Base-by-base conservation (phyloP, 1,139 yeast species). In the Diutina catenulata region DNA sequence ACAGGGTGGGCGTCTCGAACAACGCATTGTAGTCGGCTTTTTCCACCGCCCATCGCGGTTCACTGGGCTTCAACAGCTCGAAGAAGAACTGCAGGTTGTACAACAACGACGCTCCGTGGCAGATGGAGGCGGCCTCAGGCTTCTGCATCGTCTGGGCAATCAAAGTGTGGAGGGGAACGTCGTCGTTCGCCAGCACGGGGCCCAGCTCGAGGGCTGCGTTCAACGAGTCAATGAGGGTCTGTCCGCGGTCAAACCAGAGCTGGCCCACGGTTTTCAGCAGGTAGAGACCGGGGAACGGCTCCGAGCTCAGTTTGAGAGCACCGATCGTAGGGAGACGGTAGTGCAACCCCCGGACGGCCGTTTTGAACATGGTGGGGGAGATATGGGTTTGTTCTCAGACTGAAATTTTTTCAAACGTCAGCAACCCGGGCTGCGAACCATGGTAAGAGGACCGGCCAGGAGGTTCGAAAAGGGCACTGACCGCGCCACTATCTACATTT, bases 211-310 rank as follows among this genome's bases (percentile, higher is more conserved):
- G 50, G 13, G 56, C 47, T 27, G 52, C 56, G 50, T 67, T 76
- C 44, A 80, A 59, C 22, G 68, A 68, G 11, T 60, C 60, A 5
- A 72, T 62, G 42, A 75, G 65, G 18, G 51, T 45, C 14, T 62
- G 59, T 6, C 77, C 71, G 53, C 81, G 68, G 31, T 68, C 59
- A 48, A 65, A 74, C 80, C 84, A 80, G 28, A 79, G 65, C 47
- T 70, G 74, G 27, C 71, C 53, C 18, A 79, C 54, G 10, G 82
- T 74, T 22, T 62, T 49, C 11, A 64, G 45, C 9, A 80, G 67
- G 44, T 72, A 69, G 15, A 80, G 57, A 1, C 88, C 88, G 23
- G 60, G 55, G 41, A 77, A 64, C 16, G 71, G 69, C 8, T 57
- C 49, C 11, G 60, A 46, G 21, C 55, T 11, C 25, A 21, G 24